These are phyloP conservation scores for Septoria petroselini DNA, from an alignment of 2,329 filamentous ascomycete genomes.

Conservation along the genomic window DNA sequence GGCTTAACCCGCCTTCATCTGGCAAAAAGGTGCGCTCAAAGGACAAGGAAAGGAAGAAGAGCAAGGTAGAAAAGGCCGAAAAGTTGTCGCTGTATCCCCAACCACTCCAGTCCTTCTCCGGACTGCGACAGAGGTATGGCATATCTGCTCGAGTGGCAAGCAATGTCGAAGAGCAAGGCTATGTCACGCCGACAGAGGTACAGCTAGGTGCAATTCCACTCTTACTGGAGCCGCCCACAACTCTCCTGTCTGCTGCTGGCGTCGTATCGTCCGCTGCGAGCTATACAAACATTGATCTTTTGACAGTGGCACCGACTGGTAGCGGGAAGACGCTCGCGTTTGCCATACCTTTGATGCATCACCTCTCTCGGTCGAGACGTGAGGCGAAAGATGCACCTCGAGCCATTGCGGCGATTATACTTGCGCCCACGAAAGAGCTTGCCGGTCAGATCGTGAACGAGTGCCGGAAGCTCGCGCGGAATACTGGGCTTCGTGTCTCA, in stretches of 20 bases:
- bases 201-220: slow-evolving; percentile 83
- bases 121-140: slow-evolving; percentile 68
- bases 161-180: slow-evolving; percentile 82
- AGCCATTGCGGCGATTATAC: slow-evolving; percentile 42
- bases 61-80: slow-evolving; percentile 35
- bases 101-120: slow-evolving; percentile 72
- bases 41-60: slow-evolving; percentile 44
- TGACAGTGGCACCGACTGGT: slow-evolving; percentile 89
- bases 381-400: slow-evolving; percentile 14
- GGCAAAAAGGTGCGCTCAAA: slow-evolving; percentile 48
- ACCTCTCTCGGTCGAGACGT: slow-evolving; percentile 50
- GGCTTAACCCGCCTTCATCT: slow-evolving; percentile 30
- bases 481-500: slow-evolving; percentile 74
- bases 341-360: slow-evolving; percentile 79
- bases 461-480: slow-evolving; percentile 72
- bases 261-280: slow-evolving; percentile 30
- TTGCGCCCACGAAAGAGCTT: slow-evolving; percentile 52
- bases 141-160: slow-evolving; percentile 69
- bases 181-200: slow-evolving; percentile 85
- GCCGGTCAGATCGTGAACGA: slow-evolving; percentile 59
- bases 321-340: slow-evolving; percentile 97
- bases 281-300: slow-evolving; percentile 60
- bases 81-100: slow-evolving; percentile 69
- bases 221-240: slow-evolving; percentile 58
- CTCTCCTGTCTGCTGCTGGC: slow-evolving; percentile 43